These are phyloP conservation scores for Saposhnikovia divaricata DNA, from an alignment of 129 eudicot species.

Conservation along the genomic window DNA sequence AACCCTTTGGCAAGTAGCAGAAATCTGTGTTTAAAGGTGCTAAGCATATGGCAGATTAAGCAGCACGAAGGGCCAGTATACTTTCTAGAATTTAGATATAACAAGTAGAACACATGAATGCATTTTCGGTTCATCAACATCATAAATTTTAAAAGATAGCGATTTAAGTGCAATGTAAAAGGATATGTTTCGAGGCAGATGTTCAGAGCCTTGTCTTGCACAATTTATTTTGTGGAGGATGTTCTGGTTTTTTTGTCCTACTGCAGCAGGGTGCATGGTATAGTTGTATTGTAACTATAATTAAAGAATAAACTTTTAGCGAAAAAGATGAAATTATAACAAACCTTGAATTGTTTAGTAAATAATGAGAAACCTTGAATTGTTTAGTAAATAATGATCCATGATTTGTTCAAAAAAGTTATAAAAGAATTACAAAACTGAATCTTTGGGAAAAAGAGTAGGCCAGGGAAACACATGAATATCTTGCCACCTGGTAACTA, in stretches of 20 bases:
- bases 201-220: background rate
- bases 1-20: background rate
- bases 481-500: conserved; percentile 37
- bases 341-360: no score
- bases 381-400: no score
- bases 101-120: no score
- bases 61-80: background rate
- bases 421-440: background rate
- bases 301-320: no score
- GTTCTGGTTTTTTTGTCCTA: background rate
- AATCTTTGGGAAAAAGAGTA: background rate
- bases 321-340: no score
- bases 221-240: background rate
- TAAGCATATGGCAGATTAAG: background rate
- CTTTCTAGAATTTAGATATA: no score
- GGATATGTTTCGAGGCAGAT: background rate
- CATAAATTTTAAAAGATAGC: background rate
- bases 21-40: background rate
- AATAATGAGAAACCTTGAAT: no score
- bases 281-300: no score
- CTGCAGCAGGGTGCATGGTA: no score
- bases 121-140: background rate
- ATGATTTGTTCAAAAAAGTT: no score
- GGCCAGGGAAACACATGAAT: conserved; percentile 17
- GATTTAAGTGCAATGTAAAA: background rate